Evolutionary conservation across 257 asterid genomes (phyloP), one percentile per base, ranked within the genome.

Genomic region (Capsicum pubescens): DNA sequence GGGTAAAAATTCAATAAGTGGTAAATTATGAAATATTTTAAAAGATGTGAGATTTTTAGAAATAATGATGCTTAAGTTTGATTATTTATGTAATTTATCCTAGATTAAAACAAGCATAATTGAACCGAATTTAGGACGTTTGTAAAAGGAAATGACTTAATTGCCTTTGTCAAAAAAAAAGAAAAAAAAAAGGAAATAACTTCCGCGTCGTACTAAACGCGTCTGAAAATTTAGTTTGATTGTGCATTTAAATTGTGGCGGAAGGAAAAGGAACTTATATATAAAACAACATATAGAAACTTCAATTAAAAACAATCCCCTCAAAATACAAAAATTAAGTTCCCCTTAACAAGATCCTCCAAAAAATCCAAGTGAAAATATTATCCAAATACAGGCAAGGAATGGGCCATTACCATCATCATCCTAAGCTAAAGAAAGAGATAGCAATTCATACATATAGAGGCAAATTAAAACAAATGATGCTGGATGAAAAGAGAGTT

Each of bases 261-360:
- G 32, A 26, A 26, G 19, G 52, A 8, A 39, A 16, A 14, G 77
- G 77, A 39, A 69, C 77, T 8, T 39, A 42, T 36, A 39, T 4
- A 69, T 69, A 3, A 69, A 69, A 68, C 77, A 16, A 69, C 16
- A 69, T 69, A 39, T 69, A 39, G 77, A 69, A 39, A 16, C 19
- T 69, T n/a, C 61, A 50, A 74, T 19, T 21, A 7, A 74, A 74
- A 2, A 50, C 61, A 74, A n/a, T 74, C 61, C 81, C 13, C 63
- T 76, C 81, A 76, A 76, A 76, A 76, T 50, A 13, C 19, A 76
- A 76, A 52, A 76, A 39, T 39, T 69, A 50, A 26, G 81, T 60
- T 74, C 80, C 79, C 52, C 35, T 70, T 10, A 71, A n/a, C 60
- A 48, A 72, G 39, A 72, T 19, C 80, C 36, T 72, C 80, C 80